These are phyloP conservation scores for Alectoria sarmentosa DNA, from an alignment of 495 filamentous ascomycete species.

Conservation along the genomic window DNA sequence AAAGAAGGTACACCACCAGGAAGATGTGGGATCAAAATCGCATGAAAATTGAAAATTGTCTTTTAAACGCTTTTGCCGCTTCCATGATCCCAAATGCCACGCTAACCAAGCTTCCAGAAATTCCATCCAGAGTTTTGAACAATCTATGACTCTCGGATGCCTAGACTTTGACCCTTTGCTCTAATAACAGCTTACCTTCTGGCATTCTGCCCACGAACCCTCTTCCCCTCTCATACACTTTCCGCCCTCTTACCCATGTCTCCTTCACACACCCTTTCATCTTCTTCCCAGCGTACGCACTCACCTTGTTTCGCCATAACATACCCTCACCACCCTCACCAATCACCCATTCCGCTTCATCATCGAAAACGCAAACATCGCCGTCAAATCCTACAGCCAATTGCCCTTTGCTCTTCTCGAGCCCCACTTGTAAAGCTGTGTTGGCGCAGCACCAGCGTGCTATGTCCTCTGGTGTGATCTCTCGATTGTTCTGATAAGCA, in stretches of 20 bases:
- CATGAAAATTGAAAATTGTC: neutral
- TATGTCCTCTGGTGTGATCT: constrained; percentile 52
- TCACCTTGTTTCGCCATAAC: constrained; percentile 94
- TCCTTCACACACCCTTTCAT: constrained; percentile 77
- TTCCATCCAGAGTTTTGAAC: neutral
- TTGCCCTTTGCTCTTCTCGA: constrained; percentile 76
- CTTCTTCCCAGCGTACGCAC: constrained; percentile 78
- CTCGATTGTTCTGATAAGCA: constrained; percentile 35
- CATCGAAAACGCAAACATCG: constrained; percentile 90
- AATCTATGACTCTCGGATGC: neutral
- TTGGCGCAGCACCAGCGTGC: constrained; percentile 79
- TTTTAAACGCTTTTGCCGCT: neutral
- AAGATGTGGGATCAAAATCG: neutral
- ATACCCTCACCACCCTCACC: constrained; percentile 53
- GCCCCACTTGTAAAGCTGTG: constrained; percentile 84
- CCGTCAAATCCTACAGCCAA: constrained; percentile 81
- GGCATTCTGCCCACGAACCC: constrained; percentile 59
- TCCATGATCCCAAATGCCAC: neutral
- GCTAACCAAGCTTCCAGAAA: neutral
- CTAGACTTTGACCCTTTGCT: constrained; percentile 37
- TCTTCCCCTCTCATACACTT: constrained; percentile 57
- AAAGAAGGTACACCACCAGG: neutral
- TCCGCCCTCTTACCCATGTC: constrained; percentile 80
- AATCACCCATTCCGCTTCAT: constrained; percentile 68
- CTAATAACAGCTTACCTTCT: constrained; percentile 53